Conservation (phyloP, 2,329 filamentous ascomycete genomes). For the Sporothrix globosa region DNA sequence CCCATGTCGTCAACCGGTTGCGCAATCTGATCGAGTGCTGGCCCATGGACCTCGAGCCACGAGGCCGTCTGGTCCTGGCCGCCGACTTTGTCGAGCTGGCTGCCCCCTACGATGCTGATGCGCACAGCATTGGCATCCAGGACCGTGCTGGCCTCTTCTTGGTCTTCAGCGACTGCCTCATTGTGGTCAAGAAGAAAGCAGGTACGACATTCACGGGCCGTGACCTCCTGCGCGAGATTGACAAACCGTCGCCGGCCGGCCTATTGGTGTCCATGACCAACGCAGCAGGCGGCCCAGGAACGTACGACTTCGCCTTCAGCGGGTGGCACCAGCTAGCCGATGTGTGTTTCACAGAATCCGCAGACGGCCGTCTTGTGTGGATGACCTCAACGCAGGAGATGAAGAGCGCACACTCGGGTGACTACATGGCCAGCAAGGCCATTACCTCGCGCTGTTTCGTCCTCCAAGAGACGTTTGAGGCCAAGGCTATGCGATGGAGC, state of each 20-base stretch:
- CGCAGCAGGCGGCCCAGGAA: constrained; percentile 61
- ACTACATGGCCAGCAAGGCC: constrained; percentile 53
- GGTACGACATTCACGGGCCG: constrained; percentile 69
- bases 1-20: constrained; percentile 72
- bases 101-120: constrained; percentile 64
- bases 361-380: constrained; percentile 66
- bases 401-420: constrained; percentile 54
- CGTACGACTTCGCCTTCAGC: constrained; percentile 73
- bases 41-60: constrained; percentile 71
- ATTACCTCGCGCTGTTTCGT: constrained; percentile 69
- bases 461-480: constrained; percentile 75
- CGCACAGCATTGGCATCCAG: constrained; percentile 50
- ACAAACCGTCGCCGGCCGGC: constrained; percentile 71
- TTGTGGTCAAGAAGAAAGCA: constrained; percentile 73
- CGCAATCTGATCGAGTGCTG: constrained; percentile 77
- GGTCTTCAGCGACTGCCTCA: constrained; percentile 79
- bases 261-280: constrained; percentile 67
- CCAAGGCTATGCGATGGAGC: constrained; percentile 72
- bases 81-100: constrained; percentile 77
- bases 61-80: constrained; percentile 78
- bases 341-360: constrained; percentile 72
- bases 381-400: constrained; percentile 67
- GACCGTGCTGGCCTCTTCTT: constrained; percentile 72
- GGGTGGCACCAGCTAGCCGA: constrained; percentile 72
- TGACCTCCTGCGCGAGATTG: constrained; percentile 79